Evolutionary conservation across 2,329 filamentous ascomycete genomes (phyloP).

Genomic region (Fusarium virguliforme): DNA sequence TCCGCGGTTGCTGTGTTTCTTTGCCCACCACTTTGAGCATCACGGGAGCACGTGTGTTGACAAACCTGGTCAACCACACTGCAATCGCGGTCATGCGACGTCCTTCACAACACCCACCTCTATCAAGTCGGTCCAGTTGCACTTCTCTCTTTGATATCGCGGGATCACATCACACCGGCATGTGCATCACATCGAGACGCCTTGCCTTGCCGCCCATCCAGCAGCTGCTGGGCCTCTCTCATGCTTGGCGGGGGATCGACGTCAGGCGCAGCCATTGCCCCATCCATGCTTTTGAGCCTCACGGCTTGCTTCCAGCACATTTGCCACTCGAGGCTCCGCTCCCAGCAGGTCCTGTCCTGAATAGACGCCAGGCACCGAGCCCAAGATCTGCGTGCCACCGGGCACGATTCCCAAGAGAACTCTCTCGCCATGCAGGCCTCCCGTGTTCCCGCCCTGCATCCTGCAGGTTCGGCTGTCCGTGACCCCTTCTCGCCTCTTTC

Average conservation of each 20-base stretch:
- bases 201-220: constrained; percentile 10
- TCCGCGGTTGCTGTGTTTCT: constrained; percentile 36
- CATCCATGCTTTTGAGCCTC: constrained; percentile 33
- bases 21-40: constrained; percentile 31
- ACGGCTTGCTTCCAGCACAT: constrained; percentile 42
- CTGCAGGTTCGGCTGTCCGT: constrained; percentile 40
- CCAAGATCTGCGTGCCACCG: constrained; percentile 30
- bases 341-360: constrained; percentile 9
- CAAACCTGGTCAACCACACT: constrained; percentile 24
- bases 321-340: constrained; percentile 35
- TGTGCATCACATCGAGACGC: neutral
- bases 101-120: constrained; percentile 37
- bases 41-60: constrained; percentile 42
- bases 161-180: constrained; percentile 22
- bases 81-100: constrained; percentile 39
- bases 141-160: constrained; percentile 26
- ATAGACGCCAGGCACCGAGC: constrained; percentile 36
- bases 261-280: constrained; percentile 37
- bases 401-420: constrained; percentile 34
- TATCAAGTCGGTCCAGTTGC: constrained; percentile 37
- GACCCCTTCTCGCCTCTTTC: constrained; percentile 25
- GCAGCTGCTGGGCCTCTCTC: constrained; percentile 19
- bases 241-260: constrained; percentile 40
- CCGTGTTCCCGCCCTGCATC: constrained; percentile 37
- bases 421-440: constrained; percentile 42